These are phyloP conservation scores for Aspergillus quadrilineatus DNA, from an alignment of 2,329 filamentous ascomycete species.

Conservation along the genomic window DNA sequence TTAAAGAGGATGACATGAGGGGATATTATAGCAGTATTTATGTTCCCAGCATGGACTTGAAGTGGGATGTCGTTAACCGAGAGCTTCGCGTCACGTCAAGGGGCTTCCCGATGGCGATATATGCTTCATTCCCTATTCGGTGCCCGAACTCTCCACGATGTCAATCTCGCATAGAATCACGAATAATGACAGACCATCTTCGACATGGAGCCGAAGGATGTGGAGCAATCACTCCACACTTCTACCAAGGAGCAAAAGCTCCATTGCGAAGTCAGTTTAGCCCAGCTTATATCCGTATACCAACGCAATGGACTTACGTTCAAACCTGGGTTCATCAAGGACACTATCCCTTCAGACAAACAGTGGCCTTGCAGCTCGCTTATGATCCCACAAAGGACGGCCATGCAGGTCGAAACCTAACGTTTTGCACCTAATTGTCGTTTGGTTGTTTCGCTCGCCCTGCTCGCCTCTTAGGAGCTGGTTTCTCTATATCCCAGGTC, in stretches of 20 bases:
- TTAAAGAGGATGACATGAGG: background rate
- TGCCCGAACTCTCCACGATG: conserved; percentile 3
- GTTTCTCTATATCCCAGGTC: background rate
- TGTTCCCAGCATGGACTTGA: background rate
- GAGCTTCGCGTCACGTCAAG: conserved; percentile 2
- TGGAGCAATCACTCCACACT: no score
- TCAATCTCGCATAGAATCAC: background rate
- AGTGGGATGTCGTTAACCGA: background rate
- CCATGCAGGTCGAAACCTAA: background rate
- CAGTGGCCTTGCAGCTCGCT: no score
- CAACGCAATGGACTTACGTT: no score
- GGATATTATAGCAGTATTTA: conserved; percentile 3
- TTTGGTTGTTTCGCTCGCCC: background rate
- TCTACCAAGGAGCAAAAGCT: no score
- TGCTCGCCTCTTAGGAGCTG: background rate
- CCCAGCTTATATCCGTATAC: no score
- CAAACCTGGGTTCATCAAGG: no score
- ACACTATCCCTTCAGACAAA: no score
- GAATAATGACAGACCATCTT: no score
- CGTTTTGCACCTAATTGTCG: no score
- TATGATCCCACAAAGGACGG: background rate
- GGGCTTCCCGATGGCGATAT: conserved; percentile 1
- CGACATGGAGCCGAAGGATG: no score
- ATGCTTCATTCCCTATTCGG: conserved; percentile 1
- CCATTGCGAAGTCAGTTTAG: no score